Evolutionary conservation across 768 basidiomycete species (phyloP).

Genomic region (Lentinula boryana): DNA sequence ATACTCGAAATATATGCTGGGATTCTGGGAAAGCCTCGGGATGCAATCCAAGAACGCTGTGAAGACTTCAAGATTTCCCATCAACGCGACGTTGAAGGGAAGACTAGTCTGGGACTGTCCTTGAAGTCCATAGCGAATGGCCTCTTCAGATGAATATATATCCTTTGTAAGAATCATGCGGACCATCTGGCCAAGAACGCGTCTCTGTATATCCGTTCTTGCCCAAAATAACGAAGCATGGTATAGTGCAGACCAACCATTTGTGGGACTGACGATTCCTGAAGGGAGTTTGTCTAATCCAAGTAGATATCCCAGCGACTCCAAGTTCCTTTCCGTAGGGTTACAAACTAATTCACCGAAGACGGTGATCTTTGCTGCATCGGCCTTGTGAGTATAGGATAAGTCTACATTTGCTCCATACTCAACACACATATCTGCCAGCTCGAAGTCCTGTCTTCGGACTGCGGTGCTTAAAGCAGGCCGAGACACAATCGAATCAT

Average conservation of each 20-base stretch:
- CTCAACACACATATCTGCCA: constrained; percentile 4
- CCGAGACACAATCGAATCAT: neutral
- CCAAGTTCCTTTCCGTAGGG: constrained; percentile 6
- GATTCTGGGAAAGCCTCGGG: neutral
- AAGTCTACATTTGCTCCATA: constrained; percentile 6
- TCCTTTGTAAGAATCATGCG: neutral
- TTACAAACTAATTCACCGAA: constrained; percentile 5
- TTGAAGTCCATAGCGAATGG: neutral
- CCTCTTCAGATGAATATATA: neutral
- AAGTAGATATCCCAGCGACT: neutral
- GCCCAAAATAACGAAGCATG: neutral
- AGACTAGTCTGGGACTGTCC: neutral
- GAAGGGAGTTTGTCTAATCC: neutral
- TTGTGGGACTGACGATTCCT: constrained; percentile 1
- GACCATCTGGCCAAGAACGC: neutral
- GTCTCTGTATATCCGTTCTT: neutral
- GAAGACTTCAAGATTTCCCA: neutral
- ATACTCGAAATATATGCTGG: neutral
- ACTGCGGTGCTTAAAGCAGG: constrained; percentile 9
- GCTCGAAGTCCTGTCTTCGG: constrained; percentile 7
- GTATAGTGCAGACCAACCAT: neutral
- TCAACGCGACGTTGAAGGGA: neutral
- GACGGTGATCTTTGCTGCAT: neutral
- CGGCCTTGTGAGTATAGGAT: neutral
- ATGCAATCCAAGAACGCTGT: neutral